Evolutionary conservation across 2,329 filamentous ascomycete genomes (phyloP), one percentile per base, ranked within the genome.

Genomic region (Aspergillus sp.): DNA sequence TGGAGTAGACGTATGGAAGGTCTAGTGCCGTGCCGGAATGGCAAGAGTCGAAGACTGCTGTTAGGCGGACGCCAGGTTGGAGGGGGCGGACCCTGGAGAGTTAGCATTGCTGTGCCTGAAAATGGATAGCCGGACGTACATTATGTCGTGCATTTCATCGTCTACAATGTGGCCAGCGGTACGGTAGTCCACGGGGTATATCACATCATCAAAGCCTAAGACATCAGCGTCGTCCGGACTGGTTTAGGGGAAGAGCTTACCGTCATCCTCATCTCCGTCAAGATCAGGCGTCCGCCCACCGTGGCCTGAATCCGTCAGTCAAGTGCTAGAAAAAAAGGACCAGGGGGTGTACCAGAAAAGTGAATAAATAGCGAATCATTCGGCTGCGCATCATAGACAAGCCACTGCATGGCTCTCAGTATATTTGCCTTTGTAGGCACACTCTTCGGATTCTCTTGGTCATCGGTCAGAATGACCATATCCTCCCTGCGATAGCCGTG

Each of bases 341-440:
- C 5, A 13, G 3, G 3, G 6, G 3, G 7, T 83, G 62, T 80
- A 92, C 91, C 93, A 38, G 93, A 97, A 76, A 96, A 98, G 80
- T 98, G 94, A 79, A 97, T 95, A 79, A 98, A 97, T 1, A 98
- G 84, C 5, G 94, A 96, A 75, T 98, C 94, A 74, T 97, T 96
- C 0, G 93, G 91, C 61, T 87, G 86, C 6, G 94, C 94, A 73
- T 96, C 93, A 77, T 96, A 96, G 63, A 97, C 93, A n/a, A 98
- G 83, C 94, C 94, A 98, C 73, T 97, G 93, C 94, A 98, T 98
- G 25, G 94, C 94, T 55, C 94, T 86, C 19, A 98, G 77, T 59
- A 98, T 96, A 74, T 98, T 98, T 67, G 92, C 89, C 77, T 97
- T 97, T 7, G 92, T 97, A 1, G 94, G 94, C 76, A 96, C 89